Evolutionary conservation across 2,329 filamentous ascomycete species (phyloP).

Genomic region (Apiospora rasikravindrae): DNA sequence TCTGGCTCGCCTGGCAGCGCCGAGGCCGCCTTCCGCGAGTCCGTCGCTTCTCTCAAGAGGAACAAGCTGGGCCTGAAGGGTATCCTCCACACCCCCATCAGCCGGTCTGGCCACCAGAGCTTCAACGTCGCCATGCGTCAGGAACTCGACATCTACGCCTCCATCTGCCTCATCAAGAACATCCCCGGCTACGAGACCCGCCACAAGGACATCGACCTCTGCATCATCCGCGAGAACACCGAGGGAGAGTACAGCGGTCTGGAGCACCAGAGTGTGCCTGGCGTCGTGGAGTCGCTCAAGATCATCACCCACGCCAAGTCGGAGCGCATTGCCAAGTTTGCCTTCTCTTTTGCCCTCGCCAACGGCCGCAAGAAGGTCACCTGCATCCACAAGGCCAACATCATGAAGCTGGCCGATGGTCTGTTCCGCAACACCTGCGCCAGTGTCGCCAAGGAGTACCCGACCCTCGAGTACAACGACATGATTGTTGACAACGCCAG

Average conservation of each 20-base stretch:
- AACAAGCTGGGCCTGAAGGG: constrained; percentile 99
- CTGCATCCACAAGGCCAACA: constrained; percentile 99
- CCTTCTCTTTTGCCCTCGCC: constrained; percentile 95
- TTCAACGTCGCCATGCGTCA: constrained; percentile 99
- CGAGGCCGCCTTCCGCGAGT: constrained; percentile 94
- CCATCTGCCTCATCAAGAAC: constrained; percentile 98
- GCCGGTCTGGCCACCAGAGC: constrained; percentile 95
- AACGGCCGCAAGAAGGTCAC: constrained; percentile 99
- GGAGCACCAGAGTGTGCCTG: constrained; percentile 95
- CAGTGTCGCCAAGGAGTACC: constrained; percentile 90
- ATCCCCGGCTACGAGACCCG: constrained; percentile 98
- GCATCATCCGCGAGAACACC: constrained; percentile 99
- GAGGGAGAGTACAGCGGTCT: constrained; percentile 99
- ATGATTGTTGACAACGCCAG: constrained; percentile 99
- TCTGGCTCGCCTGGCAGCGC: constrained; percentile 79
- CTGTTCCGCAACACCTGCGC: constrained; percentile 99
- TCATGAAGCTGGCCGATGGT: constrained; percentile 99
- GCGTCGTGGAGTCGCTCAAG: constrained; percentile 98
- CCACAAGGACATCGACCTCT: constrained; percentile 96
- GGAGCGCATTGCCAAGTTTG: constrained; percentile 98
- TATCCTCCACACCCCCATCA: constrained; percentile 96
- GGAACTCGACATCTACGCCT: constrained; percentile 99
- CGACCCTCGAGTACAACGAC: constrained; percentile 93
- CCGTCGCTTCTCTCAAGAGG: constrained; percentile 91
- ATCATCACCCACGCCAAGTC: constrained; percentile 99